Evolutionary conservation across 805 yeast species (phyloP).

Genomic region (Nakazawaea siamensis): DNA sequence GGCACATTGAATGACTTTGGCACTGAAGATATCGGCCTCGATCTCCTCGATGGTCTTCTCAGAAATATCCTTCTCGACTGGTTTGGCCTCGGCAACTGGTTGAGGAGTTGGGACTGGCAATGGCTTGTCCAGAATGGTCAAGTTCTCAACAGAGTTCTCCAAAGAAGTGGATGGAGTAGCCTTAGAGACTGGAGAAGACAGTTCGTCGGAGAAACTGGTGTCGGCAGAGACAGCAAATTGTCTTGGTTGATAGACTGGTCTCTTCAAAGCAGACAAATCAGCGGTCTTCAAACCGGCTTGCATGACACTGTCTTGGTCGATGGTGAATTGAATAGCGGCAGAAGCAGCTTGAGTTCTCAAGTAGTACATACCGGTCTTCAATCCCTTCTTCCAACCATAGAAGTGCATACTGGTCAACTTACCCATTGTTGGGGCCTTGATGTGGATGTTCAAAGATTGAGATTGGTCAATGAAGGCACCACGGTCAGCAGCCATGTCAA

Average conservation of each 20-base stretch:
- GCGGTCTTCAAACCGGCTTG: slow-evolving; percentile 18
- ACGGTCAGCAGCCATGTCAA: slow-evolving; percentile 81
- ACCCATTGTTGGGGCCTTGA: slow-evolving; percentile 90
- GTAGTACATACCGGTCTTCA: slow-evolving; percentile 98
- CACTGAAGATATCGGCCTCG: slow-evolving; percentile 80
- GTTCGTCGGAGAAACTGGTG: slow-evolving; percentile 24
- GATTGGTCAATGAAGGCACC: slow-evolving; percentile 81
- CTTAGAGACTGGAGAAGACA: background rate
- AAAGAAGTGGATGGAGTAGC: slow-evolving; percentile 25
- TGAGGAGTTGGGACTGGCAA: slow-evolving; percentile 12
- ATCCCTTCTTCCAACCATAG: slow-evolving; percentile 97
- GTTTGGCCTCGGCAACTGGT: slow-evolving; percentile 11
- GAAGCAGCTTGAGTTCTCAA: slow-evolving; percentile 96
- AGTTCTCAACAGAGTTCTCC: slow-evolving; percentile 38
- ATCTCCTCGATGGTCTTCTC: slow-evolving; percentile 25
- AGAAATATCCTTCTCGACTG: slow-evolving; percentile 13
- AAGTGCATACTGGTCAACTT: slow-evolving; percentile 97
- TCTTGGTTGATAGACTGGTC: slow-evolving; percentile 24
- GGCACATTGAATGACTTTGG: slow-evolving; percentile 93
- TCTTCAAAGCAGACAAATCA: slow-evolving; percentile 23
- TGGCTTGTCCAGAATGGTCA: slow-evolving; percentile 25
- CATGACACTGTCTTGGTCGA: slow-evolving; percentile 38
- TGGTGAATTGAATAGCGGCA: slow-evolving; percentile 89
- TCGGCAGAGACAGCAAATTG: slow-evolving; percentile 14
- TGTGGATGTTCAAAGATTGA: slow-evolving; percentile 84